Evolutionary conservation across 2,329 filamentous ascomycete species (phyloP), one percentile per base, ranked within the genome.

Genomic region (Colletotrichum liaoningense): DNA sequence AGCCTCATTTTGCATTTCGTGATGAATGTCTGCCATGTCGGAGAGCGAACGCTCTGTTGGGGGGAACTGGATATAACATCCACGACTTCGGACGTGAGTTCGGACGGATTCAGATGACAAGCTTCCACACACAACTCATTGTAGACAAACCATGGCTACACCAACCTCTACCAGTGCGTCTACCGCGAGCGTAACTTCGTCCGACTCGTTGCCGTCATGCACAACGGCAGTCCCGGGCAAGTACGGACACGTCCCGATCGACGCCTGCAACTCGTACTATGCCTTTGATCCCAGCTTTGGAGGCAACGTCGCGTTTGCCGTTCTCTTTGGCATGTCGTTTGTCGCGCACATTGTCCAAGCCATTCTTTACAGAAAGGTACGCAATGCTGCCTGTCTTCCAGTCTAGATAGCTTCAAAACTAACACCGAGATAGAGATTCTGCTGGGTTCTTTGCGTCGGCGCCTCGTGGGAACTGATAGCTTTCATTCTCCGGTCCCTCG

Each of bases 361-460:
- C 8, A 64, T 80, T 14, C 55, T 77, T 1, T 81, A 79, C 64
- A 82, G 78, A 54, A 83, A 82, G 78, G 81, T 78, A 46, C 6
- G 55, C 7, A 7, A 33, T 2, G n/a, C 5, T 5, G 4, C 1
- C 9, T 12, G 33, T 9, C 5, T 2, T 9, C 5, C 7, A 14
- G 4, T 22, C 2, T 1, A 1, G 4, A 7, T 11, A 1, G 5
- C 1, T 1, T 38, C 38, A 19, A 12, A 33, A 55, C 3, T 35
- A 14, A 5, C 1, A 9, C 1, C 35, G 4, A 3, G 8, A 1
- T 26, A 82, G 79, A 76, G 65, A 38, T 82, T 80, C 57, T 82
- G 78, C 69, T 85, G 83, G 83, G 82, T 86, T 11, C 63, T 84
- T 3, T 79, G 84, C 35, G 84, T 85, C 81, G 83, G 81, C 12